phyloP scores from a whole-genome alignment of 345 rosid genomes.

The Linum usitatissimum region DNA sequence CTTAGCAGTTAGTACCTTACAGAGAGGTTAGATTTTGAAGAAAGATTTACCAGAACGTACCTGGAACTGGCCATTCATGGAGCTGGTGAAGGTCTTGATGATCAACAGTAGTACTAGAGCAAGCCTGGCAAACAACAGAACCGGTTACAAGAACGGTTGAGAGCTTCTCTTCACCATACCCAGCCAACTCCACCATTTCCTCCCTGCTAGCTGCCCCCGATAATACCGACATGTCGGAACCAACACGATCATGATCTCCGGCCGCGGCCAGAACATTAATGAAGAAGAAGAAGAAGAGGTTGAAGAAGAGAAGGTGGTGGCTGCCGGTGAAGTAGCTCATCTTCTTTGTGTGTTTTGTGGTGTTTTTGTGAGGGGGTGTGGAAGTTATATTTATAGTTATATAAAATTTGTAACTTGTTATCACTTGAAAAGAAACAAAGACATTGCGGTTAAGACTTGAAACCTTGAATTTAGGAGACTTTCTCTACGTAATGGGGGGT shows the following conservation, averaged over 20 bases:
- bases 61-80: neutral
- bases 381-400: neutral
- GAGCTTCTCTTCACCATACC: constrained; percentile 59
- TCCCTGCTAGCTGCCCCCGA: constrained; percentile 25
- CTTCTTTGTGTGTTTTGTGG: constrained; percentile 22
- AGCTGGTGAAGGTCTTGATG: neutral
- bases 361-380: neutral
- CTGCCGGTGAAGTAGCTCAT: constrained; percentile 31
- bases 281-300: constrained; percentile 8
- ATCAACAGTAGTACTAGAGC: neutral
- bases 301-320: constrained; percentile 8
- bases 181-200: constrained; percentile 51
- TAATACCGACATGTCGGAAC: neutral
- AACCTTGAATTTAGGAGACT: neutral
- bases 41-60: neutral
- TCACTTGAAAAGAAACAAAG: neutral
- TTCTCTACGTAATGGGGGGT: constrained; percentile 9
- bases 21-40: no score
- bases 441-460: neutral
- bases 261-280: neutral
- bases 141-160: constrained; percentile 51
- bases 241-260: constrained; percentile 3
- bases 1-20: no score
- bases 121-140: constrained; percentile 25
- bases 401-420: neutral